Percentiles rank a stretch among this genome's conserved stretches.
Evolutionary conservation across 257 asterid genomes (phyloP).

Genomic region (Solanum bukasovii): DNA sequence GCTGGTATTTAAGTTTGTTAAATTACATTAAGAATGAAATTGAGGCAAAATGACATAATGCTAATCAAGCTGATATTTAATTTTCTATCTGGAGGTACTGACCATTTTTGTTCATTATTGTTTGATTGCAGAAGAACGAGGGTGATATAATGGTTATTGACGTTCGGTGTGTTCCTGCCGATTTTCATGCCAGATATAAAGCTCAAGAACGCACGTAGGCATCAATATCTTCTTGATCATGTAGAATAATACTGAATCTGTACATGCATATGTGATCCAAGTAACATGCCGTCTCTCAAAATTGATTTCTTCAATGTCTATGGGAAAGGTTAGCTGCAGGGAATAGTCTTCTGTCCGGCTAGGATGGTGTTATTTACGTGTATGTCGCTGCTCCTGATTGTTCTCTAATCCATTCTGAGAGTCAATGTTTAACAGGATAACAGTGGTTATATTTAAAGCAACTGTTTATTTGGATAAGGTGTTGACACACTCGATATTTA

Average conservation of each 20-base stretch:
- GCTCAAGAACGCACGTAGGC: slow-evolving; percentile 98
- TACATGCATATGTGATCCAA: neutral
- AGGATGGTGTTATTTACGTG: neutral
- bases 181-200: slow-evolving; percentile 80
- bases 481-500: neutral
- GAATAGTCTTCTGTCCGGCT: neutral
- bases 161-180: slow-evolving; percentile 67
- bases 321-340: neutral
- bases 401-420: neutral
- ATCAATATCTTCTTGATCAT: slow-evolving; percentile 16
- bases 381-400: neutral
- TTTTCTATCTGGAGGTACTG: neutral
- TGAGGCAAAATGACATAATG: neutral
- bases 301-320: neutral
- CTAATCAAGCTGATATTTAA: neutral
- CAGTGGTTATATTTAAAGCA: neutral
- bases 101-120: slow-evolving; percentile 2
- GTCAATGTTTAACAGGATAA: neutral
- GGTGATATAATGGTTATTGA: slow-evolving; percentile 77
- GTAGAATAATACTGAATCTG: neutral
- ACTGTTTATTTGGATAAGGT: neutral
- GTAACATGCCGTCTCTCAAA: neutral
- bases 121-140: slow-evolving; percentile 60
- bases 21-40: neutral
- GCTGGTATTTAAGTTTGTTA: neutral